phyloP scores from a whole-genome alignment of 352 stramenopile species.

The Nothophytophthora sp. region DNA sequence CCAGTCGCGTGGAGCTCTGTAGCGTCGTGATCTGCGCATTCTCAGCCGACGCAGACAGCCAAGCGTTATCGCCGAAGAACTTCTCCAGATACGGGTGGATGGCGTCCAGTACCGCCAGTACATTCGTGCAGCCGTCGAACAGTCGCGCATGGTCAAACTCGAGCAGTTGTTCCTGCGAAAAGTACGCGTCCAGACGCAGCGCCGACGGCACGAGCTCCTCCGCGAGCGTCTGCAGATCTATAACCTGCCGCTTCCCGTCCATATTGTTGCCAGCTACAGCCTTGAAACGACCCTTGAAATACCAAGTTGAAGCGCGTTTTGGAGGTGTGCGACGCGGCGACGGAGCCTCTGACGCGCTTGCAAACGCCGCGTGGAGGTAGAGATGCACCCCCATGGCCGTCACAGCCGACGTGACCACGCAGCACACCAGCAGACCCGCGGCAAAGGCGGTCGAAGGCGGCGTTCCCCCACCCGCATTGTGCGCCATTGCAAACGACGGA shows the following conservation, averaged over 20 bases:
- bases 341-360: neutral
- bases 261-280: neutral
- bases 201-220: slow-evolving; percentile 28
- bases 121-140: slow-evolving; percentile 57
- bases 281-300: too few relatives aligned
- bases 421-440: slow-evolving; percentile 44
- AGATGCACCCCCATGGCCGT: slow-evolving; percentile 43
- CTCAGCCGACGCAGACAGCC: slow-evolving; percentile 27
- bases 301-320: neutral
- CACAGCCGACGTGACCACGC: slow-evolving; percentile 32
- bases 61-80: slow-evolving; percentile 49
- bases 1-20: slow-evolving; percentile 32
- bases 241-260: slow-evolving; percentile 2
- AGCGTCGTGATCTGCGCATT: slow-evolving; percentile 43
- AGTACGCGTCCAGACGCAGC: slow-evolving; percentile 53
- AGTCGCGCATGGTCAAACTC: slow-evolving; percentile 55
- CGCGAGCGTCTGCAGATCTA: slow-evolving; percentile 32
- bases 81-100: slow-evolving; percentile 57
- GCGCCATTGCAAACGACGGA: slow-evolving; percentile 3
- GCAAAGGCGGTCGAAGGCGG: slow-evolving; percentile 12
- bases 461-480: neutral
- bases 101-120: slow-evolving; percentile 60
- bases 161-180: slow-evolving; percentile 36
- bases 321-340: neutral
- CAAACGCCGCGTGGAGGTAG: slow-evolving; percentile 22